Evolutionary conservation across 257 asterid genomes (phyloP).

Genomic region (Solanum pinnatisectum): DNA sequence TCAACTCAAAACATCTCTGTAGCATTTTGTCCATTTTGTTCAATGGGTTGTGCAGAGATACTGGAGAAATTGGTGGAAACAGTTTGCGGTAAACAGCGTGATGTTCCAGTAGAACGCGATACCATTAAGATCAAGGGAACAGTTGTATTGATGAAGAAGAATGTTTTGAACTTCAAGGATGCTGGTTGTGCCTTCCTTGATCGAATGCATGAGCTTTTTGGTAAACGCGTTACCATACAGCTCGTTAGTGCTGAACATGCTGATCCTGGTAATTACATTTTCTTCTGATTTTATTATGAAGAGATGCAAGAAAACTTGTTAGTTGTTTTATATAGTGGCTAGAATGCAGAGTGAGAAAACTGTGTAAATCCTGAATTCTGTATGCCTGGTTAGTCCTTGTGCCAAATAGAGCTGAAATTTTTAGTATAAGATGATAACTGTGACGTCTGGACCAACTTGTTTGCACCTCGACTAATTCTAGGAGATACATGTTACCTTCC

Average conservation of each 20-base stretch:
- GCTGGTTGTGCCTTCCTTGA: slow-evolving; percentile 40
- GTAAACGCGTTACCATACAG: slow-evolving; percentile 52
- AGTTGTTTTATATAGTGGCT: not conserved
- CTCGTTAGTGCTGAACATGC: slow-evolving; percentile 41
- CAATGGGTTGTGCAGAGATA: slow-evolving; percentile 6
- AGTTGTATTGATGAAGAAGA: slow-evolving; percentile 60
- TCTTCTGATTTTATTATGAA: not conserved
- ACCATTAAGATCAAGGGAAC: slow-evolving; percentile 43
- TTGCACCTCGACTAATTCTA: not conserved
- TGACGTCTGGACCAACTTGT: not conserved
- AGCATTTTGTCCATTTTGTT: not conserved
- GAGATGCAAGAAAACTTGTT: not conserved
- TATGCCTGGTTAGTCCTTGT: not conserved
- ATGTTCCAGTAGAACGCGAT: not conserved
- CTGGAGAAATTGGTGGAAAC: slow-evolving; percentile 1
- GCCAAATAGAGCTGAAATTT: not conserved
- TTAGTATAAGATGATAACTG: not conserved
- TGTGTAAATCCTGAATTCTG: not conserved
- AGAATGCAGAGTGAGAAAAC: not conserved
- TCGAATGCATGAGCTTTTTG: slow-evolving; percentile 45
- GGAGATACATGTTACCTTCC: not conserved
- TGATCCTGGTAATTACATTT: slow-evolving; percentile 28
- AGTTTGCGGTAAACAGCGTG: slow-evolving; percentile 1
- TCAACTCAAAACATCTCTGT: not conserved
- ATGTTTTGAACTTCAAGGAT: slow-evolving; percentile 41